These are phyloP conservation scores for Calocybe cyanea DNA, from an alignment of 768 basidiomycete genomes.

Conservation along the genomic window DNA sequence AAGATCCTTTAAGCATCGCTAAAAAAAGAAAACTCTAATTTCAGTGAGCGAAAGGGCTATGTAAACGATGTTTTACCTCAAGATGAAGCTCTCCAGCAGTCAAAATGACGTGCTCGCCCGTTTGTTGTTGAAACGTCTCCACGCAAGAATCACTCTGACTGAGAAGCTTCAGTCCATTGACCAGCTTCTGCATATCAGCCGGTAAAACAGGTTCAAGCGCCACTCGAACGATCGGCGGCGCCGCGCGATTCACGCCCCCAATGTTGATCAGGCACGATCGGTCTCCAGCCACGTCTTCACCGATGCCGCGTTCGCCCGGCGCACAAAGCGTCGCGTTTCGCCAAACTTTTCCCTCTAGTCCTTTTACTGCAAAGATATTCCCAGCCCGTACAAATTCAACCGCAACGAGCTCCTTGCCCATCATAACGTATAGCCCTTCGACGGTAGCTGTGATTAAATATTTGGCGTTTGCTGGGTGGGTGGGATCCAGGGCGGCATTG, in stretches of 20 bases:
- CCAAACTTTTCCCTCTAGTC: constrained; percentile 87
- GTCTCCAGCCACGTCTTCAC: constrained; percentile 26
- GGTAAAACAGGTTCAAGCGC: constrained; percentile 84
- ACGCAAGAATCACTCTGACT: constrained; percentile 97
- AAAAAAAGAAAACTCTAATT: constrained; percentile 7
- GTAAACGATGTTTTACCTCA: constrained; percentile 53
- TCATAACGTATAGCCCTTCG: constrained; percentile 88
- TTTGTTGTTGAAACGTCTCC: constrained; percentile 94
- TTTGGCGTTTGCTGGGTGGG: constrained; percentile 64
- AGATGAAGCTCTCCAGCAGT: constrained; percentile 95
- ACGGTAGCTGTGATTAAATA: constrained; percentile 61
- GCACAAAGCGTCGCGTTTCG: constrained; percentile 88
- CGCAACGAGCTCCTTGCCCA: constrained; percentile 91
- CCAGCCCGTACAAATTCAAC: constrained; percentile 85
- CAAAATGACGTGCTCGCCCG: constrained; percentile 95
- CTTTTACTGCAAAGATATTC: constrained; percentile 90
- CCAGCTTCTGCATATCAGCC: constrained; percentile 85
- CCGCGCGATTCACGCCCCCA: constrained; percentile 64
- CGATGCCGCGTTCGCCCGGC: constrained; percentile 43
- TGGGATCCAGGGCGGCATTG: constrained; percentile 53
- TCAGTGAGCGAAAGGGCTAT: background rate
- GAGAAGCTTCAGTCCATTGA: constrained; percentile 82
- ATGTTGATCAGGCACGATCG: constrained; percentile 71
- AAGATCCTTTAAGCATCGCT: constrained; percentile 97
- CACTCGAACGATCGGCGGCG: constrained; percentile 89